Evolutionary conservation across 164 flowering plant genomes (phyloP).

Genomic region (Piper longum): DNA sequence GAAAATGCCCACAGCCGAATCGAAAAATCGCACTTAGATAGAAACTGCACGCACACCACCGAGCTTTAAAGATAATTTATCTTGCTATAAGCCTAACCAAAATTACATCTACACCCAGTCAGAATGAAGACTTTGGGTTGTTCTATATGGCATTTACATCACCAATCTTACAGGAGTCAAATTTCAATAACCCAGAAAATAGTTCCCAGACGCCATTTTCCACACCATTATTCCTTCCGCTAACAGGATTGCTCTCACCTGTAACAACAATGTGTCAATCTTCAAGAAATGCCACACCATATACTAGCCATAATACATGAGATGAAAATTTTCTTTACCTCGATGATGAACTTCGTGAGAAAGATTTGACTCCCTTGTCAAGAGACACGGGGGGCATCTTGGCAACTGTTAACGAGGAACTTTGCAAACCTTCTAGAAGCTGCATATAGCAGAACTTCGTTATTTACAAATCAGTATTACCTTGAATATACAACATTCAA

Average conservation of each 20-base stretch:
- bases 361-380: slow-evolving; percentile 17
- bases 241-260: slow-evolving; percentile 13
- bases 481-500: too few relatives aligned
- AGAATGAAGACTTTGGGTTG: slow-evolving; percentile 3
- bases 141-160: slow-evolving; percentile 9
- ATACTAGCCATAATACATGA: background rate
- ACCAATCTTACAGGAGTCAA: background rate
- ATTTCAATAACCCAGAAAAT: background rate
- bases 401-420: slow-evolving; percentile 19
- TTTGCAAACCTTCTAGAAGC: slow-evolving; percentile 27
- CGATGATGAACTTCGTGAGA: slow-evolving; percentile 8
- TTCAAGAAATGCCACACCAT: slow-evolving; percentile 1
- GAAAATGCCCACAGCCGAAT: background rate
- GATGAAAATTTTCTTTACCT: slow-evolving; percentile 6
- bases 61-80: background rate
- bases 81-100: slow-evolving; percentile 5
- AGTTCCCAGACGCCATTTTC: background rate
- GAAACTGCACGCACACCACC: background rate
- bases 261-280: slow-evolving; percentile 2
- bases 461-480: too few relatives aligned
- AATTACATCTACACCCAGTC: slow-evolving; percentile 9
- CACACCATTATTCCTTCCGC: background rate
- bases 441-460: slow-evolving; percentile 9
- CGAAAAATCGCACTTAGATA: background rate
- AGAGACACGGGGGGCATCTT: slow-evolving; percentile 19